Conservation (phyloP, 73 alveolate genomes). For the Durusdinium trenchii region DNA sequence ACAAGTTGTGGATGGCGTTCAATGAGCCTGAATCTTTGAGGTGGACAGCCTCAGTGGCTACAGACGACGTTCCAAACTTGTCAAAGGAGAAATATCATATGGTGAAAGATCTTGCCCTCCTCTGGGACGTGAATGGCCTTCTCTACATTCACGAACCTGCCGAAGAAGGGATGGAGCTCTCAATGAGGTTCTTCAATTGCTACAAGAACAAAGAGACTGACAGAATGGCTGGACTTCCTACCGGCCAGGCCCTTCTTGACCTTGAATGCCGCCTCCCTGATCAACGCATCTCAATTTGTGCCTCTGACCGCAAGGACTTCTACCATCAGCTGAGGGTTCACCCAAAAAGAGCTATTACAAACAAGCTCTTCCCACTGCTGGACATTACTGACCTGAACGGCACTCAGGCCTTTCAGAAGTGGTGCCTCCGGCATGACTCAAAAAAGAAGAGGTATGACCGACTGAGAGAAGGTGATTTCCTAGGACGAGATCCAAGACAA, state of each 20-base stretch:
- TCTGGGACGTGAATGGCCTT: constrained; percentile 5
- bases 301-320: background rate
- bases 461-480: background rate
- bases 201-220: background rate
- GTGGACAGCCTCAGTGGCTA: background rate
- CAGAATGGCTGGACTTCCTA: background rate
- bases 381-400: background rate
- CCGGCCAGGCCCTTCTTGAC: background rate
- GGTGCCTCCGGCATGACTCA: too few species aligned
- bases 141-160: background rate
- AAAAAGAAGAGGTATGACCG: too few species aligned
- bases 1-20: background rate
- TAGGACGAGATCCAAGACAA: background rate
- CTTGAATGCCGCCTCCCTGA: background rate
- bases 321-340: background rate
- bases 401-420: background rate
- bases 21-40: background rate
- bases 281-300: background rate
- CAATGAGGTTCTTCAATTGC: constrained; percentile 9
- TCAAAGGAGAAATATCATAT: background rate
- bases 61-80: background rate
- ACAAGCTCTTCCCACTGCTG: background rate
- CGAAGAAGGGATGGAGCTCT: background rate
- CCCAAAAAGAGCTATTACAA: background rate
- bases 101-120: background rate